A percentile compares a stretch with the other conserved stretches of the same genome.
Evolutionary conservation across 179 eudicot species (phyloP).

Genomic region (Silene coronaria): DNA sequence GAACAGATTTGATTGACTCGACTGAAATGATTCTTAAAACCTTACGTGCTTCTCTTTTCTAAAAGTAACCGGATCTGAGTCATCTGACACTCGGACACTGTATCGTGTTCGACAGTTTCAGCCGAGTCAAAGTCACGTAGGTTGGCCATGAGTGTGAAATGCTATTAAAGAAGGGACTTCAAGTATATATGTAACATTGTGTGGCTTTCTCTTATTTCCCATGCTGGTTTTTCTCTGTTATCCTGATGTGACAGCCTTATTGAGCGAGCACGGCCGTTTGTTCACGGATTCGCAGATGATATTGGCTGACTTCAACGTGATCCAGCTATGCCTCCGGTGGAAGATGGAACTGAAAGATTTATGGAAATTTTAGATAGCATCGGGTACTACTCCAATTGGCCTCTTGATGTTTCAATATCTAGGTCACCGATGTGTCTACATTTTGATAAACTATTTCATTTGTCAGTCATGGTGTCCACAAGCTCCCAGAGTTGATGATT

Average conservation of each 20-base stretch:
- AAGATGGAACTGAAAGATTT: constrained; percentile 88
- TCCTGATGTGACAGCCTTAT: constrained; percentile 49
- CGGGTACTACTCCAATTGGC: constrained; percentile 38
- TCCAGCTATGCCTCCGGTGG: constrained; percentile 75
- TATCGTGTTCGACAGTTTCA: too few relatives aligned
- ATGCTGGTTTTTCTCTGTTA: constrained; percentile 9
- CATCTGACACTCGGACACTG: too few relatives aligned
- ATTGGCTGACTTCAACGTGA: constrained; percentile 91
- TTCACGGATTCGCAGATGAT: constrained; percentile 92
- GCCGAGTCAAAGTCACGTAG: too few relatives aligned
- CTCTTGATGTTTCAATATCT: constrained; percentile 1
- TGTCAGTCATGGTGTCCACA: constrained; percentile 91
- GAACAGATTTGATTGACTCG: not conserved
- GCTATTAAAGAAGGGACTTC: not conserved
- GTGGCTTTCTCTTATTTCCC: constrained; percentile 13
- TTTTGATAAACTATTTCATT: constrained; percentile 18
- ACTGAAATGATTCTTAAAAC: not conserved
- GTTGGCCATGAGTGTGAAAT: constrained; percentile 5
- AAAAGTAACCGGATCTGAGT: too few relatives aligned
- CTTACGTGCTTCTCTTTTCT: not conserved
- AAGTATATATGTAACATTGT: not conserved
- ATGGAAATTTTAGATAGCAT: constrained; percentile 78
- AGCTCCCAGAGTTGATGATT: constrained; percentile 71
- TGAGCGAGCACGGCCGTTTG: constrained; percentile 70
- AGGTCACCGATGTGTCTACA: not conserved